Conservation (phyloP, 768 basidiomycete genomes). For the Coprinellus micaceus region DNA sequence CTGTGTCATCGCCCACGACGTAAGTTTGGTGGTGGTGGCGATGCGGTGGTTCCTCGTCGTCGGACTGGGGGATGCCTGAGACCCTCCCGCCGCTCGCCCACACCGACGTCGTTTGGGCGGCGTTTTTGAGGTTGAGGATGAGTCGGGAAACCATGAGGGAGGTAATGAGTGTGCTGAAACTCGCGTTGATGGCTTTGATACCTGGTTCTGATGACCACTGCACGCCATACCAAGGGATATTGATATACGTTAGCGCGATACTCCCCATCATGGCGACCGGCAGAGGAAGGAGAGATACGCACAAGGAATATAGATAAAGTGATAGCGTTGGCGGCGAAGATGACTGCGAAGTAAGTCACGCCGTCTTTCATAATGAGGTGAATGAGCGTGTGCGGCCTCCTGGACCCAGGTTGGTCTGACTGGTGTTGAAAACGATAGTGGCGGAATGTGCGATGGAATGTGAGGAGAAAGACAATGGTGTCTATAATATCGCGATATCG, state of each 20-base stretch:
- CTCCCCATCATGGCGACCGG: too few relatives aligned
- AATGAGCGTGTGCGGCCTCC: conserved; percentile 17
- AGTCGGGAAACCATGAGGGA: conserved; percentile 35
- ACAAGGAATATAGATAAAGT: conserved; percentile 32
- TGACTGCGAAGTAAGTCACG: conserved; percentile 31
- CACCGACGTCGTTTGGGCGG: not conserved
- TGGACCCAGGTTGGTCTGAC: too few relatives aligned
- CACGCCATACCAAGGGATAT: too few relatives aligned
- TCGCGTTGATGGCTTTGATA: conserved; percentile 34
- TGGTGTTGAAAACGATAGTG: conserved; percentile 14
- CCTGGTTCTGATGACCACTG: conserved; percentile 19
- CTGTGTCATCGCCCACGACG: too few relatives aligned
- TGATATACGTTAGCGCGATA: too few relatives aligned
- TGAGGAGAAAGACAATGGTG: conserved; percentile 28
- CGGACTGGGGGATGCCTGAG: not conserved
- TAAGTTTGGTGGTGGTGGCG: too few relatives aligned
- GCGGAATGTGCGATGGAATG: conserved; percentile 24
- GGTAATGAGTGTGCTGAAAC: conserved; percentile 34
- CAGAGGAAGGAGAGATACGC: not conserved
- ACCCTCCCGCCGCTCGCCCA: not conserved
- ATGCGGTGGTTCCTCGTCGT: too few relatives aligned
- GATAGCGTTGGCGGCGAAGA: conserved; percentile 28
- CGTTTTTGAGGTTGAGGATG: conserved; percentile 27
- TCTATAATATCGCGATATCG: conserved; percentile 18
- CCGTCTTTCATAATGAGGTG: conserved; percentile 32